These are phyloP conservation scores for Hymenoscyphus fructigenus DNA, from an alignment of 2,329 filamentous ascomycete species.

Conservation along the genomic window DNA sequence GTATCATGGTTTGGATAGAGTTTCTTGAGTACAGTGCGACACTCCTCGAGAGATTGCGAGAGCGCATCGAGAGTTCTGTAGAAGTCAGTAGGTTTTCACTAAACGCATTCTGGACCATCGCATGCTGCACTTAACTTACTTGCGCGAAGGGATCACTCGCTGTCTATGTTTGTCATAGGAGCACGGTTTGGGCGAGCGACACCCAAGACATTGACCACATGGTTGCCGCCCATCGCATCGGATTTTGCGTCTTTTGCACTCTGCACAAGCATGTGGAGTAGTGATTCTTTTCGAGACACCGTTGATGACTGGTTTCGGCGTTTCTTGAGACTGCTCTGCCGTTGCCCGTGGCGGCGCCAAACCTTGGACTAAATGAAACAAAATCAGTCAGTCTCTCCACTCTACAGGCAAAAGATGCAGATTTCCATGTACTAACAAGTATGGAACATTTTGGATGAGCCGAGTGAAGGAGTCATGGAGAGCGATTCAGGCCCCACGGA, in stretches of 20 bases:
- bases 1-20: slow-evolving; percentile 59
- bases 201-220: slow-evolving; percentile 80
- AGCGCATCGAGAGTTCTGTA: slow-evolving; percentile 58
- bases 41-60: slow-evolving; percentile 65
- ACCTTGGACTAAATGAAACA: slow-evolving; percentile 33
- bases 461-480: slow-evolving; percentile 33
- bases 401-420: not conserved
- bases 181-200: slow-evolving; percentile 75
- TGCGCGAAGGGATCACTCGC: slow-evolving; percentile 73
- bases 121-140: slow-evolving; percentile 52
- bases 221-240: slow-evolving; percentile 80
- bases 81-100: slow-evolving; percentile 22
- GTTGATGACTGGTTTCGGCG: slow-evolving; percentile 36
- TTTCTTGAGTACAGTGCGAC: slow-evolving; percentile 59
- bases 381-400: slow-evolving; percentile 8
- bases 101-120: slow-evolving; percentile 1
- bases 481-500: slow-evolving; percentile 12
- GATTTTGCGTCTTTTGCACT: slow-evolving; percentile 79
- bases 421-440: slow-evolving; percentile 33
- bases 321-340: slow-evolving; percentile 30
- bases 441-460: slow-evolving; percentile 36
- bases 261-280: slow-evolving; percentile 66
- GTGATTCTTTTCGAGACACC: slow-evolving; percentile 51
- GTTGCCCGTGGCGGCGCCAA: slow-evolving; percentile 32
- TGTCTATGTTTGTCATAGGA: slow-evolving; percentile 80